Evolutionary conservation across 2,329 filamentous ascomycete genomes (phyloP).

Genomic region (Xenosphaeropsis pyriputrescens): DNA sequence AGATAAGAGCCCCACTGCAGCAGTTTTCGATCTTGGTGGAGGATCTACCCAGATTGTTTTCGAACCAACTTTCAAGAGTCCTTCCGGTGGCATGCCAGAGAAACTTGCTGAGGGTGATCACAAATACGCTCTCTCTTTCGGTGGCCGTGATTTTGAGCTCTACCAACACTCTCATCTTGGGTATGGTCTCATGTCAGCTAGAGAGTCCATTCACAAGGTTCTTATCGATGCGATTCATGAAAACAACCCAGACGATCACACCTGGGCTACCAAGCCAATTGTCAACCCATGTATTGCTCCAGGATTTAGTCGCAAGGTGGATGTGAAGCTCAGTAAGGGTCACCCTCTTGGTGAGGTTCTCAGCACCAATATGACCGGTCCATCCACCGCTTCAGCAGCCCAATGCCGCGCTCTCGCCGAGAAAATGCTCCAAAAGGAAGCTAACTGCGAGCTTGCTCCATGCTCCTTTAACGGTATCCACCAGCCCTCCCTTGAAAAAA

Average conservation of each 20-base stretch:
- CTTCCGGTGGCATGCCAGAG: conserved; percentile 68
- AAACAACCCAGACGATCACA: conserved; percentile 39
- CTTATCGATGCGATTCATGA: conserved; percentile 61
- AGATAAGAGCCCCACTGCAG: conserved; percentile 80
- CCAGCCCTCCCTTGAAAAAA: conserved; percentile 84
- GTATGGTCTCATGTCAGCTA: conserved; percentile 91
- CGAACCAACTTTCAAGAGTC: conserved; percentile 77
- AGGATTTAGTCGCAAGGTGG: conserved; percentile 60
- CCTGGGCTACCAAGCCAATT: conserved; percentile 59
- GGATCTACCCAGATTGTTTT: conserved; percentile 98
- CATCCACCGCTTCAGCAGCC: conserved; percentile 56
- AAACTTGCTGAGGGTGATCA: conserved; percentile 81
- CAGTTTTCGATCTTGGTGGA: conserved; percentile 89
- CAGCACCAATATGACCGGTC: conserved; percentile 79
- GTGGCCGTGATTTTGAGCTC: conserved; percentile 77
- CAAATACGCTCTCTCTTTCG: conserved; percentile 86
- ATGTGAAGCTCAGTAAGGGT: conserved; percentile 51
- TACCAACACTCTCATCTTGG: conserved; percentile 98
- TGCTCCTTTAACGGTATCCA: conserved; percentile 98
- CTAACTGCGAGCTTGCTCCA: conserved; percentile 67
- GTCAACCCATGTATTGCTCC: conserved; percentile 78
- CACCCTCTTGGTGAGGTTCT: conserved; percentile 50
- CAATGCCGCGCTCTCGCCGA: conserved; percentile 87
- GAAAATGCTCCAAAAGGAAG: conserved; percentile 80
- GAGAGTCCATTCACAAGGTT: conserved; percentile 66